Evolutionary conservation across 345 rosid genomes (phyloP).

Genomic region (Salix caprea): DNA sequence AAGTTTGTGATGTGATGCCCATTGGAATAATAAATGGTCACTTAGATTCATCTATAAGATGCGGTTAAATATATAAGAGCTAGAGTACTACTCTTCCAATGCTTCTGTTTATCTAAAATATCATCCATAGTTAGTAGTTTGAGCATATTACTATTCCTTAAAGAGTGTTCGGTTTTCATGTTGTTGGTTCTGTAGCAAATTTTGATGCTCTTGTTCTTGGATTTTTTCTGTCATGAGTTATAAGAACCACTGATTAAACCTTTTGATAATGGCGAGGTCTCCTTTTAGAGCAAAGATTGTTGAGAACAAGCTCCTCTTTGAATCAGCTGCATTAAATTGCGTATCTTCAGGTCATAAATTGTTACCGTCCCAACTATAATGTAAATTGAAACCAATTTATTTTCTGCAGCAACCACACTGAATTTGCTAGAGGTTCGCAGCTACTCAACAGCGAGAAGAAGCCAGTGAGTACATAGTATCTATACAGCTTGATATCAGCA

Average conservation of each 20-base stretch:
- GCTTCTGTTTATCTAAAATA: neutral
- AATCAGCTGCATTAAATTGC: neutral
- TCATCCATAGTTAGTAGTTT: too few relatives aligned
- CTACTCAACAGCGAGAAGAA: neutral
- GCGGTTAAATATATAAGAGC: neutral
- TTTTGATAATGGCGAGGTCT: neutral
- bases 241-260: neutral
- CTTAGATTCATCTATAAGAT: neutral
- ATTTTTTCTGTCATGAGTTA: neutral
- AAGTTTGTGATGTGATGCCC: neutral
- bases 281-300: neutral
- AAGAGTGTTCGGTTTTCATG: neutral
- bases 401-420: conserved; percentile 20
- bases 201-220: neutral
- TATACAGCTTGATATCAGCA: neutral
- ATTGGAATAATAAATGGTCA: neutral
- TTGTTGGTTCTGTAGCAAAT: neutral
- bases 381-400: neutral
- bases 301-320: neutral
- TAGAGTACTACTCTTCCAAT: neutral
- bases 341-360: neutral
- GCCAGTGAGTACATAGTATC: neutral
- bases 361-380: neutral
- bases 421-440: neutral
- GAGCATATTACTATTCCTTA: neutral